Evolutionary conservation across 805 yeast species (phyloP).

Genomic region (Cyberlindnera maclurae): DNA sequence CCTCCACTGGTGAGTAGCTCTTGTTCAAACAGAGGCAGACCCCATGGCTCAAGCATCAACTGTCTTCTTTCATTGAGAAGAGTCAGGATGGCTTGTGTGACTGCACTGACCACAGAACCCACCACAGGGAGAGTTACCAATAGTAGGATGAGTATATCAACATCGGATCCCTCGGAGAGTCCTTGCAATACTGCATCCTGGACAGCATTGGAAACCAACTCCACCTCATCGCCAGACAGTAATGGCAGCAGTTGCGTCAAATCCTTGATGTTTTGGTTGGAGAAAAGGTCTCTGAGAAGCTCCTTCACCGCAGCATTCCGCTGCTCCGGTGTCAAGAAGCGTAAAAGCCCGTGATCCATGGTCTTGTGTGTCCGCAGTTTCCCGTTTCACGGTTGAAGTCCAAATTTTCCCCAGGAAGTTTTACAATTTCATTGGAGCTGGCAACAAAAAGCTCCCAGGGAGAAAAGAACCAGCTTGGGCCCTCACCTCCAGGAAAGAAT

Average conservation of each 20-base stretch:
- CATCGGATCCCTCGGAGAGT: too few species aligned
- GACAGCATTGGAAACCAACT: neutral
- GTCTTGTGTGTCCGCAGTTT: too few species aligned
- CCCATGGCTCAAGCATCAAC: conserved; percentile 2
- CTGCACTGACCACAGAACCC: too few species aligned
- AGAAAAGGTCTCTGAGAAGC: conserved; percentile 3
- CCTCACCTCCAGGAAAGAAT: neutral
- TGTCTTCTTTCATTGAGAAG: conserved; percentile 2
- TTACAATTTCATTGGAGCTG: too few species aligned
- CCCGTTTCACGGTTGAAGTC: too few species aligned
- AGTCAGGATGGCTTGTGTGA: conserved; percentile 1
- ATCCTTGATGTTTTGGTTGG: conserved; percentile 2
- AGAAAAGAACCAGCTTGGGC: too few species aligned
- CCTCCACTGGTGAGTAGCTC: neutral
- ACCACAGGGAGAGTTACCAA: too few species aligned
- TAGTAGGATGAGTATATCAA: too few species aligned
- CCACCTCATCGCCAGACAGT: conserved; percentile 1
- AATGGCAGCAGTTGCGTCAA: conserved; percentile 7
- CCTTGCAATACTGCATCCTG: neutral
- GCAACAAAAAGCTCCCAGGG: too few species aligned
- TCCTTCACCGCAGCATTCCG: conserved; percentile 3
- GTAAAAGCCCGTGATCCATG: neutral
- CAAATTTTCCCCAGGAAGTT: too few species aligned
- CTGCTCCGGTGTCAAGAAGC: conserved; percentile 5
- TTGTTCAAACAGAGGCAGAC: conserved; percentile 1